phyloP scores from a whole-genome alignment of 2,329 filamentous ascomycete species.

The Scedosporium minutisporum region DNA sequence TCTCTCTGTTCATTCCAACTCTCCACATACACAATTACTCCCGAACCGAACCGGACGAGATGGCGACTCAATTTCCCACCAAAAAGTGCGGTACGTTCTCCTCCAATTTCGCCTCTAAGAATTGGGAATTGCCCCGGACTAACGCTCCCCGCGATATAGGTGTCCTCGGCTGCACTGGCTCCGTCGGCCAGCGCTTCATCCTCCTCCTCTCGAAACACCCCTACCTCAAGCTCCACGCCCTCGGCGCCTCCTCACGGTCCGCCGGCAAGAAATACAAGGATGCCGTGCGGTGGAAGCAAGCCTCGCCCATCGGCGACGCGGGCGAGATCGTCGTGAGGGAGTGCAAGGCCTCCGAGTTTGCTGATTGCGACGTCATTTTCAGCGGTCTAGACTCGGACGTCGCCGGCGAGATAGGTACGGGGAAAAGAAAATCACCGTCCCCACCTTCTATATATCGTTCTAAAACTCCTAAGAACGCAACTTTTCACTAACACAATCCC shows the following conservation, averaged over 20 bases:
- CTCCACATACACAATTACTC: too few species aligned
- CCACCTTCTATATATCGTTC: background rate
- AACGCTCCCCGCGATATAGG: constrained; percentile 28
- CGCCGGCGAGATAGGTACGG: constrained; percentile 77
- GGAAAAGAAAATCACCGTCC: background rate
- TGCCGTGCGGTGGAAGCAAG: constrained; percentile 92
- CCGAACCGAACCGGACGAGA: background rate
- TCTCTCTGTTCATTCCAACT: too few species aligned
- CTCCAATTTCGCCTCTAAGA: constrained; percentile 11
- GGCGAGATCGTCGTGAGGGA: constrained; percentile 76
- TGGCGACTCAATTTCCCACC: constrained; percentile 34
- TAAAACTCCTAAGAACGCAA: background rate
- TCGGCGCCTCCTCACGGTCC: constrained; percentile 82
- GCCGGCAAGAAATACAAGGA: constrained; percentile 92
- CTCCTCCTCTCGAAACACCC: constrained; percentile 83
- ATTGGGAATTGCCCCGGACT: constrained; percentile 5
- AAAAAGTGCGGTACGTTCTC: constrained; percentile 47
- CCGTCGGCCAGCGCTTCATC: constrained; percentile 92
- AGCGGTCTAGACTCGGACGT: constrained; percentile 88
- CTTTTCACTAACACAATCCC: constrained; percentile 1
- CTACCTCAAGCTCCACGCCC: constrained; percentile 73
- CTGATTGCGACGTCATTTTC: constrained; percentile 88
- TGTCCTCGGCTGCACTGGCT: constrained; percentile 86
- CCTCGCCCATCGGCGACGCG: constrained; percentile 68
- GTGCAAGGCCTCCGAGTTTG: constrained; percentile 73